These are phyloP conservation scores for Atkinsonella texensis DNA, from an alignment of 2,329 filamentous ascomycete species.

Conservation along the genomic window DNA sequence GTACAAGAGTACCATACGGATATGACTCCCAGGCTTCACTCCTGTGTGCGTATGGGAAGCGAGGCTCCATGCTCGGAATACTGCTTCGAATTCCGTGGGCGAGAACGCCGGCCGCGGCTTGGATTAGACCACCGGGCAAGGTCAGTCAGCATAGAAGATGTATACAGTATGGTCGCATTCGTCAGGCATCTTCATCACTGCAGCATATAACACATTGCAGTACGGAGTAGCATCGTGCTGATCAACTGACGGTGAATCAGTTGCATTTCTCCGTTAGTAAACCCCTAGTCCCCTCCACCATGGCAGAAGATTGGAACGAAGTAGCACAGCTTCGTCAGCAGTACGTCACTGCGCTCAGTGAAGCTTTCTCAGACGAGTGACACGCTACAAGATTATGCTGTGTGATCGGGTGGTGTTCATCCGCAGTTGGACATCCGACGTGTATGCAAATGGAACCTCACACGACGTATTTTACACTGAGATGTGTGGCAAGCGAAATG, in stretches of 20 bases:
- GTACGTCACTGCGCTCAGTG: constrained; percentile 1
- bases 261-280: constrained; percentile 1
- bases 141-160: not conserved
- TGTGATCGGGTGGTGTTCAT: not conserved
- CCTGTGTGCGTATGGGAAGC: not conserved
- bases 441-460: not conserved
- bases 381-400: not conserved
- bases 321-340: not conserved
- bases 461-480: not conserved
- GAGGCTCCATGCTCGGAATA: not conserved
- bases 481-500: not conserved
- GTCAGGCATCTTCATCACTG: not conserved
- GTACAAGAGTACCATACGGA: too few relatives aligned
- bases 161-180: not conserved
- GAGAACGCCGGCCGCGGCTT: not conserved
- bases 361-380: not conserved
- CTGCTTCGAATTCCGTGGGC: not conserved
- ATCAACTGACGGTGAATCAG: not conserved
- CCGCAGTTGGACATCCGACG: not conserved
- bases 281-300: not conserved
- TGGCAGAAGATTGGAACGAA: not conserved
- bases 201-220: not conserved
- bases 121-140: not conserved
- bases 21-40: too few relatives aligned
- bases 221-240: not conserved